Percentiles rank a stretch among this genome's conserved stretches.
Evolutionary conservation across 331 rosid species (phyloP).

Genomic region (Pyrus hybrid): DNA sequence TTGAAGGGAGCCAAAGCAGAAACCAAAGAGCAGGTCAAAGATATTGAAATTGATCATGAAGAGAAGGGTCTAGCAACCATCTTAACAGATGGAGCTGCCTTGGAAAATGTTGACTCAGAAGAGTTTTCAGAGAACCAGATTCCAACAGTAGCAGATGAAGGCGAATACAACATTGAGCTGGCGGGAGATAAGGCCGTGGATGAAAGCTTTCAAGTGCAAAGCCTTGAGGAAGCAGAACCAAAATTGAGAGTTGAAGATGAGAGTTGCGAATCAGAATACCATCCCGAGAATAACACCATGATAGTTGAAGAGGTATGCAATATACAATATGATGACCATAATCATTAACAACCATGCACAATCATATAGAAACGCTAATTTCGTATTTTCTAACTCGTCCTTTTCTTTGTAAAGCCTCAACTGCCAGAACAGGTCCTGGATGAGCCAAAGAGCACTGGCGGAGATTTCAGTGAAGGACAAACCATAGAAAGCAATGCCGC

Average conservation of each 20-base stretch:
- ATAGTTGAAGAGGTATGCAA: neutral
- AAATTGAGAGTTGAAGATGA: constrained; percentile 2
- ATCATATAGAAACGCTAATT: neutral
- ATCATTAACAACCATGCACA: neutral
- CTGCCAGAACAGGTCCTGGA: neutral
- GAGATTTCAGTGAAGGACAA: constrained; percentile 2
- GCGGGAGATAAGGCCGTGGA: neutral
- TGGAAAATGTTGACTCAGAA: neutral
- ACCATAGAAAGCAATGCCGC: neutral
- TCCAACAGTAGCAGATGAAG: neutral
- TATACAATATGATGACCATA: too few relatives aligned
- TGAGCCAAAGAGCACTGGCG: neutral
- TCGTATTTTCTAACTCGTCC: neutral
- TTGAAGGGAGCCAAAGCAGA: constrained; percentile 4
- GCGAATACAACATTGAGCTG: neutral
- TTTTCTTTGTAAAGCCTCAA: neutral
- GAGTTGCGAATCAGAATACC: neutral
- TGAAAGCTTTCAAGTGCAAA: constrained; percentile 4
- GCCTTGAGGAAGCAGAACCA: constrained; percentile 4
- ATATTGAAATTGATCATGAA: neutral
- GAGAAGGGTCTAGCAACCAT: neutral
- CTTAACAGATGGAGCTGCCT: neutral
- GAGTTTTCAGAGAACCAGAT: neutral
- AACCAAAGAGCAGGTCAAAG: neutral
- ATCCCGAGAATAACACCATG: neutral